Base-by-base conservation (phyloP, 148 eudicot species). In the Oxyria digyna region DNA sequence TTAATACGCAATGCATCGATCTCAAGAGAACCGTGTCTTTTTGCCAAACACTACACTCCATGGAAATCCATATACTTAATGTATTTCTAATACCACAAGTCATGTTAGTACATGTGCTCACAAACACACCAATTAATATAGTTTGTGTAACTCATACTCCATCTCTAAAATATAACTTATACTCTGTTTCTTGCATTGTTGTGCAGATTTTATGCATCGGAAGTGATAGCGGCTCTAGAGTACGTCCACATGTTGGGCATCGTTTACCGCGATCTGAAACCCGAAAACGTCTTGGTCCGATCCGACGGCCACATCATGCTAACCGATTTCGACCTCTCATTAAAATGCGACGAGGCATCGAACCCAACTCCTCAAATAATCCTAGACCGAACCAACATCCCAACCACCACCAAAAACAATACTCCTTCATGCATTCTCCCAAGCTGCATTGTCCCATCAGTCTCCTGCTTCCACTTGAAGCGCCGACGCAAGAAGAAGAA, bases 181-280 rank as follows among this genome's bases (percentile, higher is more conserved):
- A n/a, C n/a, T n/a, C n/a, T n/a, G n/a, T n/a, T n/a, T n/a, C n/a
- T n/a, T n/a, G n/a, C n/a, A n/a, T 35, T 35, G 38, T 35, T n/a
- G 6, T 70, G 74, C 81, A 93, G 98, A 76, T 93, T 93, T 66
- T 93, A 93, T 62, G 96, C 91, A 33, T 84, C 98, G 8, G 96
- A 93, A 69, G 95, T 93, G 24, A 81, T 89, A 10, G 96, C 84
- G 8, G 96, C 98, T 11, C 40, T 93, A 73, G 98, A 93, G 66
- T 93, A 93, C 74, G 62, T 93, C 9, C 98, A 93, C 86, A 93
- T 93, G 96, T 76, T 87, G 96, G 98, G 98, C 11, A 82, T 93
- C 6, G 92, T 93, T 6, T 93, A 93, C 78, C 98, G 98, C 48
- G 98, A 93, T 76, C 90, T 89, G 0, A 93, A 93, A 77, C 98